Base-by-base conservation (phyloP, 768 basidiomycete genomes). In the Termitomyces sp. region DNA sequence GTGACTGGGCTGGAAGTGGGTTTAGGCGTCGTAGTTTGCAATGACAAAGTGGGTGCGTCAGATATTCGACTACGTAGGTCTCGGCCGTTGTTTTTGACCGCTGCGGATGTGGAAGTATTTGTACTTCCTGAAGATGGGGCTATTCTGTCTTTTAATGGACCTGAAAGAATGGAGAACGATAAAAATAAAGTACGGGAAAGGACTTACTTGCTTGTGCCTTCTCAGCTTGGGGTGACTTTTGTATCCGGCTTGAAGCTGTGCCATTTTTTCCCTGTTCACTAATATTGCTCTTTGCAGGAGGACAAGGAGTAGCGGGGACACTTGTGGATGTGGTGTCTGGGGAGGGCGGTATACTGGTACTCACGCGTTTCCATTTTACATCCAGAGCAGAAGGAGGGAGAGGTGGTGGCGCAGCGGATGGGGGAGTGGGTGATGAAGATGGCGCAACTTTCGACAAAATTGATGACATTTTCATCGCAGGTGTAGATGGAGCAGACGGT, bases 361-460 rank as follows among this genome's bases (percentile, higher is more conserved):
- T 54, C 10, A 72, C 64, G 15, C 68, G 66, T 56, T 68, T 71
- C 70, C 73, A 73, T 54, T 72, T 73, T 13, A 49, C 62, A 35
- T 57, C 49, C 7, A 31, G 35, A 39, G 31, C 46, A 18, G 53
- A 23, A 5, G 40, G 9, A n/a, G 52, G 59, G 41, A 51, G 31
- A 31, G 64, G 59, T 13, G 65, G 58, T 18, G 64, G 63, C 4
- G 58, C 55, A 23, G 60, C 29, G 12, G 58, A 25, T n/a, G 59
- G 45, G 20, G 69, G 66, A 20, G 66, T 67, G 5, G 69, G 63
- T 43, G 68, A 66, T 13, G 55, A 47, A 56, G 64, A 69, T 3
- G 61, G 50, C 33, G 63, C 20, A 12, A 67, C 60, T 7, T 62
- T 62, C 11, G 66, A 63, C 22, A 68, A 25, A 18, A 60, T 52